Percentiles rank a stretch among this genome's conserved stretches.
phyloP scores from a whole-genome alignment of 2,329 filamentous ascomycete genomes.

The Lecanicillium sp. region DNA sequence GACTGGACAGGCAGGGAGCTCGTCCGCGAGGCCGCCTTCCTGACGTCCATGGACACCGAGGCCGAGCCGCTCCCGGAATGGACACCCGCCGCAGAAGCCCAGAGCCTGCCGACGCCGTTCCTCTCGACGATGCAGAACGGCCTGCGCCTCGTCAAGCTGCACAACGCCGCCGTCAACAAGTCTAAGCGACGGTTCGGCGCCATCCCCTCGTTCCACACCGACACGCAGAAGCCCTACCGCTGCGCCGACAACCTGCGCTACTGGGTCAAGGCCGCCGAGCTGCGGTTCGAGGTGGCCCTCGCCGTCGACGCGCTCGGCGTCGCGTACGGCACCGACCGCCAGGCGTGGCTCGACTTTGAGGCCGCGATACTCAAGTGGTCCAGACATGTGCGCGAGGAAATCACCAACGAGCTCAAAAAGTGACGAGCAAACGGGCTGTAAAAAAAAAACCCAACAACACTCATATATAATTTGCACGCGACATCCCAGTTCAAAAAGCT shows the following conservation, averaged over 20 bases:
- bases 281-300: slow-evolving; percentile 84
- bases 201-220: slow-evolving; percentile 84
- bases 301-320: slow-evolving; percentile 81
- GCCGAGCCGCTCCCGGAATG: slow-evolving; percentile 60
- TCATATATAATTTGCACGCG: background rate
- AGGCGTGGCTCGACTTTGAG: slow-evolving; percentile 78
- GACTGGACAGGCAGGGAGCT: slow-evolving; percentile 72
- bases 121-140: slow-evolving; percentile 71
- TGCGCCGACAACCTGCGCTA: slow-evolving; percentile 89
- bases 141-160: slow-evolving; percentile 73
- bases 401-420: slow-evolving; percentile 57
- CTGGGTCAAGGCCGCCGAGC: slow-evolving; percentile 93
- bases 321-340: slow-evolving; percentile 64
- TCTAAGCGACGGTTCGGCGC: slow-evolving; percentile 82
- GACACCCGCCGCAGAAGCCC: slow-evolving; percentile 40
- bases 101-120: slow-evolving; percentile 63
- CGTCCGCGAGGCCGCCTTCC: slow-evolving; percentile 74
- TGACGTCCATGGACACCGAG: slow-evolving; percentile 64
- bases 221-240: slow-evolving; percentile 91
- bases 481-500: too few species aligned
- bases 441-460: too few species aligned
- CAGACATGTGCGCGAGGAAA: slow-evolving; percentile 72
- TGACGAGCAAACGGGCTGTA: slow-evolving; percentile 14
- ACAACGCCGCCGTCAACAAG: slow-evolving; percentile 82
- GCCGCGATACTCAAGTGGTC: slow-evolving; percentile 79